Evolutionary conservation across 805 yeast species (phyloP).

Genomic region (Candida incommunis): DNA sequence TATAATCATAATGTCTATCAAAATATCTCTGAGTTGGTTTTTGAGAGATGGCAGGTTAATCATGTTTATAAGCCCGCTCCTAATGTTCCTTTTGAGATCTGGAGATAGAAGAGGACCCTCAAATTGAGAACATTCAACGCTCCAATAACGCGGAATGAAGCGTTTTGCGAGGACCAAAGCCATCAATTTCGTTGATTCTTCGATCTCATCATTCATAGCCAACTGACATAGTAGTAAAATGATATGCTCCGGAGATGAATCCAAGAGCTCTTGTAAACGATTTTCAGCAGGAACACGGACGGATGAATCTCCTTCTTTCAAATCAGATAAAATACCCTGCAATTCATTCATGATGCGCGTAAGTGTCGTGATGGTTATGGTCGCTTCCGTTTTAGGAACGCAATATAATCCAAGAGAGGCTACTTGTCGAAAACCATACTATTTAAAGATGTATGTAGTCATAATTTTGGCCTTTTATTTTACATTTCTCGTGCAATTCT

Average conservation of each 20-base stretch:
- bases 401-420: no score
- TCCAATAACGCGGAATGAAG: background rate
- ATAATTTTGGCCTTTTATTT: no score
- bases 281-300: background rate
- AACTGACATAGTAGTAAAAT: background rate
- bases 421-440: no score
- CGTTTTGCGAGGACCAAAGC: background rate
- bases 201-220: background rate
- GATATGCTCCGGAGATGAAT: background rate
- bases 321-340: background rate
- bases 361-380: no score
- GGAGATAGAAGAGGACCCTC: background rate
- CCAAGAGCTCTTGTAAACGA: background rate
- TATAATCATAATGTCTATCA: background rate
- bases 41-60: background rate
- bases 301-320: background rate
- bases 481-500: no score
- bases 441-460: no score
- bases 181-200: background rate
- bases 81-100: background rate
- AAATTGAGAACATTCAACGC: background rate
- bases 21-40: background rate
- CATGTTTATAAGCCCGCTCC: background rate
- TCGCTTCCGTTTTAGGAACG: no score
- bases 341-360: background rate